Base-by-base conservation (phyloP, 176 grass and related monocot species). In the Hsuehochloa calcarea region DNA sequence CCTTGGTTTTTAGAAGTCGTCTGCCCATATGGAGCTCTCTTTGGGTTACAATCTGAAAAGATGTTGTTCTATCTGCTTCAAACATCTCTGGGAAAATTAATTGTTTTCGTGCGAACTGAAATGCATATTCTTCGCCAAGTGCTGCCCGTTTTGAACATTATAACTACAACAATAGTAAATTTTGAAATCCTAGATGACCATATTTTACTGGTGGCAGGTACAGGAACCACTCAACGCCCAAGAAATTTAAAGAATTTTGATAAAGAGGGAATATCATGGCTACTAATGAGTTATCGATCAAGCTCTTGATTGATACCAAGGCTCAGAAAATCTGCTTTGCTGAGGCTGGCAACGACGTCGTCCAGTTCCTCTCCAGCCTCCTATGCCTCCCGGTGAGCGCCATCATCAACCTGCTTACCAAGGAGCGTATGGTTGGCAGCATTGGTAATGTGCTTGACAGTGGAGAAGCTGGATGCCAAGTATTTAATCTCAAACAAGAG, bases 321-420 rank as follows among this genome's bases (percentile, higher is more conserved):
- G 14, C 85, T 27, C 49, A 82, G 26, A 75, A 25, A 67, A 70
- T 87, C 20, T 87, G 85, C 47, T 87, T 82, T 13, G 85, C 62
- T 0, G 70, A 87, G 78, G 78, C 50, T 23, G 61, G 85, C 14
- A 74, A 11, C 8, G 61, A 87, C 3, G 26, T 81, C 2, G 2
- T 87, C 3, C 34, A 61, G 63, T 69, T 87, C 63, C 51, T 82
- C 29, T 38, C 63, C 26, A 14, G 62, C 22, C 71, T 87, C 39
- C 52, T 87, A 7, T 76, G 63, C 60, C 67, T 78, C 10, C 86
- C 70, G 20, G 3, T 88, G 52, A 84, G 86, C 29, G 77, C 86
- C 40, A 20, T 68, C 10, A 2, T 15, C 63, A 59, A 26, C 26
- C 29, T 87, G 64, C 63, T 87, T 1, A 77, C 51, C 51, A 87